Conservation (phyloP, 306 rosid species). For the Boehmeria nivea region DNA sequence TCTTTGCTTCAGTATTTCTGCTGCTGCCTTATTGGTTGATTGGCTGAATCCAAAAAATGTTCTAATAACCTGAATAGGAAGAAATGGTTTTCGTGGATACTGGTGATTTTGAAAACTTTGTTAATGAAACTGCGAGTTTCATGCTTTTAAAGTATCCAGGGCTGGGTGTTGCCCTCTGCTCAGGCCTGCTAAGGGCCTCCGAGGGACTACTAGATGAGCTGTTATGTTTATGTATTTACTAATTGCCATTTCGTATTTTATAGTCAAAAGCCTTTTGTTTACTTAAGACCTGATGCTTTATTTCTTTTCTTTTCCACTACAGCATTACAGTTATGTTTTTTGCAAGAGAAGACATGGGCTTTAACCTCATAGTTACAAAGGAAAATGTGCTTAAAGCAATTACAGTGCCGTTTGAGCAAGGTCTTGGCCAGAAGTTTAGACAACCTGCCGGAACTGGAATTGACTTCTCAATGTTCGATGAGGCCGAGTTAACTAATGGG, state of each 20-base stretch:
- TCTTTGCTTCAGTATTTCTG: too few species aligned
- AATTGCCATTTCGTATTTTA: background rate
- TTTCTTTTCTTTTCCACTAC: conserved; percentile 10
- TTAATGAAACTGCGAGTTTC: too few species aligned
- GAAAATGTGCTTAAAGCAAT: conserved; percentile 29
- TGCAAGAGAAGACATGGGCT: conserved; percentile 33
- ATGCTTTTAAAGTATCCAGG: too few species aligned
- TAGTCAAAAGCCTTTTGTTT: background rate
- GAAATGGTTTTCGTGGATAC: too few species aligned
- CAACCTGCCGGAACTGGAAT: conserved; percentile 46
- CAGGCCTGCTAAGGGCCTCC: too few species aligned
- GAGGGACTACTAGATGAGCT: too few species aligned
- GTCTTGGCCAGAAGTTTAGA: conserved; percentile 39
- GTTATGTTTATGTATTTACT: background rate
- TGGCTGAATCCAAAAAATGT: too few species aligned
- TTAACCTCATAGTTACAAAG: conserved; percentile 28
- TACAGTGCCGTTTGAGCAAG: conserved; percentile 33
- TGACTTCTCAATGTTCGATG: conserved; percentile 32
- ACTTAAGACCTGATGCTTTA: background rate
- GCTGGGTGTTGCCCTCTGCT: too few species aligned
- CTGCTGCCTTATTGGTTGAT: too few species aligned
- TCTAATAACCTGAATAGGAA: too few species aligned
- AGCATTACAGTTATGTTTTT: conserved; percentile 47
- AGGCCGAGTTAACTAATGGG: conserved; percentile 24
- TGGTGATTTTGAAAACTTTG: too few species aligned